These are phyloP conservation scores for Talaromyces sp. DNA, from an alignment of 2,329 filamentous ascomycete species.

Conservation along the genomic window DNA sequence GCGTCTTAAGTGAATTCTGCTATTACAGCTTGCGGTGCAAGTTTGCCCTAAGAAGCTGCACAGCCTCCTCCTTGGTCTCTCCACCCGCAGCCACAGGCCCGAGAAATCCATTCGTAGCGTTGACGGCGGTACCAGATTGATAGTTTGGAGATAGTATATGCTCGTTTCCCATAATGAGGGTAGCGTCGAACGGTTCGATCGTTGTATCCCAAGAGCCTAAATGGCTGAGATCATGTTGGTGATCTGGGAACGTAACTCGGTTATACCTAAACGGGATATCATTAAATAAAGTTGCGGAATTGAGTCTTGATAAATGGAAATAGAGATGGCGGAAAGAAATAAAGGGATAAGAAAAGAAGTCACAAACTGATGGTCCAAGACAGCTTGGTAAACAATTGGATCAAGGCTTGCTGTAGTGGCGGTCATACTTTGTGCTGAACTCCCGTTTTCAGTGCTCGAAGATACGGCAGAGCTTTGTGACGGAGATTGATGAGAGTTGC, in stretches of 20 bases:
- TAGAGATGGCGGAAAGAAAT: background rate
- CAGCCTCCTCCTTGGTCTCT: background rate
- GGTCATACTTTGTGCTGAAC: background rate
- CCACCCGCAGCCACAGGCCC: no score
- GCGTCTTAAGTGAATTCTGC: no score
- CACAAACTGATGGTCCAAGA: background rate
- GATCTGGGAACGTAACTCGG: background rate
- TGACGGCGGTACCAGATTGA: background rate
- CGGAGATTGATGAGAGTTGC: background rate
- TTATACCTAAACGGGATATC: background rate
- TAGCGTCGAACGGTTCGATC: background rate
- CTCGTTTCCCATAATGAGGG: background rate
- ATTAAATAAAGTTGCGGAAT: background rate
- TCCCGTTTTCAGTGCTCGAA: no score
- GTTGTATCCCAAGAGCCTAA: background rate
- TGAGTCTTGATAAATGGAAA: background rate
- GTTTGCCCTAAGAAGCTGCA: background rate
- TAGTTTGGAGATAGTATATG: background rate
- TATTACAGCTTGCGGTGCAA: background rate
- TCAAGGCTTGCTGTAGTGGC: background rate
- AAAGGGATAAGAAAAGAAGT: background rate
- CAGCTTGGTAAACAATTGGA: background rate
- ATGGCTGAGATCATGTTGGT: background rate
- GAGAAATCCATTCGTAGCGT: background rate
- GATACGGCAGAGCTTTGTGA: background rate